phyloP scores from a whole-genome alignment of 2,329 filamentous ascomycete species.

The Phialocephala subalpina region DNA sequence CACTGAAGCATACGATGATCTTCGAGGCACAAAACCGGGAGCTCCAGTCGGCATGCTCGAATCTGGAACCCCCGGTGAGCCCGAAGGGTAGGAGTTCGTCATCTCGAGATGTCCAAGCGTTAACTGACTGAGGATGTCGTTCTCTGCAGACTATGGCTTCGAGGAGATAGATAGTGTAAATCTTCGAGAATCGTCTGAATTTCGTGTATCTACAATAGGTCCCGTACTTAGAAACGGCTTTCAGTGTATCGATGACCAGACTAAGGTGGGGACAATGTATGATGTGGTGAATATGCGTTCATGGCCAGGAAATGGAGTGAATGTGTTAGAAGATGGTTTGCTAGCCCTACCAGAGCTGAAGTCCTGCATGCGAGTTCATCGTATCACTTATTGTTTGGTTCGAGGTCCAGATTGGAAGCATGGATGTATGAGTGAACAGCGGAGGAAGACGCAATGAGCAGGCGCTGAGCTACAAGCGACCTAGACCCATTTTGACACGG shows the following conservation, averaged over 20 bases:
- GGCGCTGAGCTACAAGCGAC: conserved; percentile 12
- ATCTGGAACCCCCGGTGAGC: conserved; percentile 42
- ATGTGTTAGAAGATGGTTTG: conserved; percentile 12
- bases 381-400: conserved; percentile 25
- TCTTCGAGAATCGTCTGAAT: conserved; percentile 2
- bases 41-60: conserved; percentile 45
- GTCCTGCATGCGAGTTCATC: conserved; percentile 31
- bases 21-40: conserved; percentile 52
- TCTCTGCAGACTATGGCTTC: neutral
- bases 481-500: conserved; percentile 15
- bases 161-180: conserved; percentile 10
- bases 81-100: conserved; percentile 43
- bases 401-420: conserved; percentile 21
- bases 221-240: conserved; percentile 20
- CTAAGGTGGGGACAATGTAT: conserved; percentile 29
- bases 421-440: conserved; percentile 24
- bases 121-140: conserved; percentile 6
- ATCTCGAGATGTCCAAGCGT: conserved; percentile 29
- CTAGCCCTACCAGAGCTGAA: conserved; percentile 39
- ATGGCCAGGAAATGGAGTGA: conserved; percentile 31
- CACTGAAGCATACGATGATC: conserved; percentile 69
- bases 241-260: conserved; percentile 24
- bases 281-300: conserved; percentile 32
- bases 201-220: conserved; percentile 5
- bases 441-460: conserved; percentile 18